Base-by-base conservation (phyloP, 2,329 filamentous ascomycete genomes). In the Arthrinium phaeospermum region DNA sequence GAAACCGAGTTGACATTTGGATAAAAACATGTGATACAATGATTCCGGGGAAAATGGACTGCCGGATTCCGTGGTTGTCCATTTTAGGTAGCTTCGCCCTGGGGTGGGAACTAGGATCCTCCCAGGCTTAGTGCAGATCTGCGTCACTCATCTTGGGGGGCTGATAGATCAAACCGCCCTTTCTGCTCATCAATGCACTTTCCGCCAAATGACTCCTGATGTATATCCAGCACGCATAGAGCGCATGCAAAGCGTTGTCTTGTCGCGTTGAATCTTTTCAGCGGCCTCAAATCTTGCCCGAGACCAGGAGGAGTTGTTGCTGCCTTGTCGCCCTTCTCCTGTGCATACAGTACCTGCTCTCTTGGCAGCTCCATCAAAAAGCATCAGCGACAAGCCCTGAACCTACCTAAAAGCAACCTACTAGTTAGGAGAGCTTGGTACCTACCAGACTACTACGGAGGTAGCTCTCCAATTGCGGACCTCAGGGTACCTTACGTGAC, bases 301-400 rank as follows among this genome's bases (percentile, higher is more conserved):
- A 64, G 41, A 34, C 30, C 19, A n/a, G 34, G 57, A 41, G 57
- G 53, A 34, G 34, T 61, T 61, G 53, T 30, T 53, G 51, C n/a
- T 34, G 13, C 27, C 53, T 61, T 61, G 53, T 61, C 27, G 34
- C 57, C n/a, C 57, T 53, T 34, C 51, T 57, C 14, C 51, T 57
- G 51, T 19, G 51, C 51, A 30, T 34, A n/a, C n/a, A n/a, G n/a
- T n/a, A 34, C 27, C 27, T 57, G 27, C 51, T 30, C 22, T 24
- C 53, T 61, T 61, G 53, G 30, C 53, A 61, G 53, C 53, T 61
- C 53, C 53, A 61, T 61, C 53, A 61, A 41, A 64, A 64, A 37
- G 57, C 57, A n/a, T 64, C 57, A 41, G 57, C 57, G 57, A 64
- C 41, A 64, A 64, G 57, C 57, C 57, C 57, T 64, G 57, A 64